Evolutionary conservation across 352 stramenopile species (phyloP).

Genomic region (Phytophthora idaei): DNA sequence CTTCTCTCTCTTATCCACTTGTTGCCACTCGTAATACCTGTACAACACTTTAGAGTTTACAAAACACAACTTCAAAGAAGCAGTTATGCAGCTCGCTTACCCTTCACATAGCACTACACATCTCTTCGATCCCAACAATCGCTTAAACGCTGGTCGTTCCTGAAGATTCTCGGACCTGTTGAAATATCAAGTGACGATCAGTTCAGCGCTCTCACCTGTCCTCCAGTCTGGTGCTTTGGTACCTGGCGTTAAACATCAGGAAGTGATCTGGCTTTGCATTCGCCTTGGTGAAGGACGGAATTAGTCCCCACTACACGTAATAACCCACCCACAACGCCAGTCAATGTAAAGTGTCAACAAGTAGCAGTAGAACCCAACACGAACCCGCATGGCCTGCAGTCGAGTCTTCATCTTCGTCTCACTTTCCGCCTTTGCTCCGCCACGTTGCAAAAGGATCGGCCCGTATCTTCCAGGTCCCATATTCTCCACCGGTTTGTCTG

Average conservation of each 20-base stretch:
- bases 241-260: conserved; percentile 89
- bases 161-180: conserved; percentile 70
- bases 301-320: conserved; percentile 67
- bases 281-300: conserved; percentile 86
- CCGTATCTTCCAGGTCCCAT: conserved; percentile 75
- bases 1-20: conserved; percentile 86
- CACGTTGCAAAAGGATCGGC: conserved; percentile 50
- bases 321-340: neutral
- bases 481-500: conserved; percentile 80
- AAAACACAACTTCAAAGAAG: neutral
- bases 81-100: conserved; percentile 17
- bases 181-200: neutral
- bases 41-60: neutral
- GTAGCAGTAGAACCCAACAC: conserved; percentile 11
- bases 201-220: neutral
- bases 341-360: conserved; percentile 7
- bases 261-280: conserved; percentile 81
- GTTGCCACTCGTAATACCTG: conserved; percentile 92
- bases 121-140: conserved; percentile 71
- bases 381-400: conserved; percentile 73
- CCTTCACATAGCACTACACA: conserved; percentile 89
- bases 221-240: neutral
- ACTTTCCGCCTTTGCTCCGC: conserved; percentile 9
- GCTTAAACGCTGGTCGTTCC: conserved; percentile 75
- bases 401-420: conserved; percentile 26